Base-by-base conservation (phyloP, 805 yeast species). In the Saccharomycodes ludwigii region DNA sequence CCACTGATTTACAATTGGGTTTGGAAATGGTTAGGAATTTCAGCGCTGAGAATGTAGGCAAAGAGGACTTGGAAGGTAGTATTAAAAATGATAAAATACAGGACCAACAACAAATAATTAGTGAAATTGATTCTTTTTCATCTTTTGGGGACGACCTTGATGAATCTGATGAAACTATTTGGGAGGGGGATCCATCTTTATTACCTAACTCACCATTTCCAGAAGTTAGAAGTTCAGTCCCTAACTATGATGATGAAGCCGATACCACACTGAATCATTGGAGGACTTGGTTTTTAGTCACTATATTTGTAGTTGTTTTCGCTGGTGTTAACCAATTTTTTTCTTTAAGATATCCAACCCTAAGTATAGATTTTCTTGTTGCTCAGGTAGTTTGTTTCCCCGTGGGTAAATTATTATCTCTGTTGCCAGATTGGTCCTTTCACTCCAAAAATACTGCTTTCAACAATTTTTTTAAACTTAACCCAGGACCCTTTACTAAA, bases 191-290 rank as follows among this genome's bases (percentile, higher is more conserved):
- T 25, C 46, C 46, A 6, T 29, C 38, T 10, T 28, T 21, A 5
- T 30, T 47, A 37, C 35, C 38, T 12, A 37, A 48, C 29, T 48
- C 53, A 3, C 53, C 53, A 5, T 69, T 67, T 39, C 70, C 75
- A 1, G 76, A 71, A 44, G 77, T 71, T 29, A 61, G 77, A 53
- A 68, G 75, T 16, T 68, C 72, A 7, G 71, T 71, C 22, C 66
- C 73, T 6, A 60, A 68, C 7, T 47, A 54, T 7, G 77, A 71
- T 45, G 76, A 72, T 47, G n/a, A n/a, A n/a, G n/a, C n/a, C n/a
- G n/a, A n/a, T n/a, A 63, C 66, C 1, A 39, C 60, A 4, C 64
- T 68, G 37, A 68, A 67, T 42, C 71, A 73, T 30, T 55, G 71
- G 51, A 63, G 76, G 55, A 65, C 71, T 33, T 71, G 75, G 74